These are phyloP conservation scores for Sungouiella thailandica DNA, from an alignment of 805 yeast species.

Conservation along the genomic window DNA sequence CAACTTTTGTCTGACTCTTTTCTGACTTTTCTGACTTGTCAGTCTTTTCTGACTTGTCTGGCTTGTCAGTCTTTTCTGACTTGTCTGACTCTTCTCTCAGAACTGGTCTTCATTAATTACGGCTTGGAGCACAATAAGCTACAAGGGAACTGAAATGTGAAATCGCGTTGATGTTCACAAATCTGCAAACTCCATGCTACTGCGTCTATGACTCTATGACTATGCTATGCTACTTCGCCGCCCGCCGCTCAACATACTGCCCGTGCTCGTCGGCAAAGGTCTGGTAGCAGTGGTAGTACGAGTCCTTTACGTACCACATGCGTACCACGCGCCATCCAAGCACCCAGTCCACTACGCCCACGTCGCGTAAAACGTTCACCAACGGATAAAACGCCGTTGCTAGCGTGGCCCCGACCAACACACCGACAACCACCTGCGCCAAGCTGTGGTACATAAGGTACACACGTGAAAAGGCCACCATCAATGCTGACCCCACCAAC, in stretches of 20 bases:
- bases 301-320: slow-evolving; percentile 53
- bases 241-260: not conserved
- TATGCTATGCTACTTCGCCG: too few species aligned
- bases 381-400: slow-evolving; percentile 56
- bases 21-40: too few species aligned
- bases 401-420: slow-evolving; percentile 51
- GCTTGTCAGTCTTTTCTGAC: too few species aligned
- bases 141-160: too few species aligned
- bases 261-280: slow-evolving; percentile 42
- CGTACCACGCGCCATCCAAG: slow-evolving; percentile 53
- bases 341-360: slow-evolving; percentile 65
- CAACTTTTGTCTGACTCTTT: too few species aligned
- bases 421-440: slow-evolving; percentile 73
- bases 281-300: slow-evolving; percentile 45
- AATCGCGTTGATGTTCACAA: too few species aligned
- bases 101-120: too few species aligned
- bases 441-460: slow-evolving; percentile 73
- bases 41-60: too few species aligned
- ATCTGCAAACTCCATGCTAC: too few species aligned
- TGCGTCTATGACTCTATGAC: not conserved
- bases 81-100: too few species aligned
- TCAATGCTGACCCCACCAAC: slow-evolving; percentile 20
- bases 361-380: slow-evolving; percentile 52
- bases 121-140: too few species aligned
- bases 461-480: slow-evolving; percentile 67